Conservation (phyloP, 345 rosid species). For the Tarenaya hassleriana region DNA sequence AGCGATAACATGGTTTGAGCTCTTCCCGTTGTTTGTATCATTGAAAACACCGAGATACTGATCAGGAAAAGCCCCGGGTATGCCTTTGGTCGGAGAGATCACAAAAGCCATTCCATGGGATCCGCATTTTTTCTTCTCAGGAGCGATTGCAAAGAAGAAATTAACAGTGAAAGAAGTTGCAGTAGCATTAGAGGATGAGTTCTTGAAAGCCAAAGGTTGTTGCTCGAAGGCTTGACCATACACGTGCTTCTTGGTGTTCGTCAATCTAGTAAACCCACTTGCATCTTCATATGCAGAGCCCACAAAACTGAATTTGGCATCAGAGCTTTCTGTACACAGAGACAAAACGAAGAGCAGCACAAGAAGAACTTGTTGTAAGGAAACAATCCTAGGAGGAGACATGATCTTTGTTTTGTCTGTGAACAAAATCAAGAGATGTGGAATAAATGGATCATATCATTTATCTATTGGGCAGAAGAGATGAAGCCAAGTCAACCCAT, state of each 20-base stretch:
- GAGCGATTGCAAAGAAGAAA: constrained; percentile 18
- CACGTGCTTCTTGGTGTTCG: constrained; percentile 12
- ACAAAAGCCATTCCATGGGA: constrained; percentile 26
- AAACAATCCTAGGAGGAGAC: too few relatives aligned
- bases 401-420: too few relatives aligned
- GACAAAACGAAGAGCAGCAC: too few relatives aligned
- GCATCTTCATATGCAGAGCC: too few relatives aligned
- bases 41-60: constrained; percentile 20
- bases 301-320: too few relatives aligned
- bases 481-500: too few relatives aligned
- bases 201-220: background rate
- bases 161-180: constrained; percentile 6
- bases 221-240: constrained; percentile 17
- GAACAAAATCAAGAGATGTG: too few relatives aligned
- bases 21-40: background rate
- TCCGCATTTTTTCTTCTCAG: constrained; percentile 5
- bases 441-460: too few relatives aligned
- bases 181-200: background rate
- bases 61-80: constrained; percentile 16
- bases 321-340: too few relatives aligned
- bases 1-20: constrained; percentile 4
- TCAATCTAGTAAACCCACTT: constrained; percentile 6
- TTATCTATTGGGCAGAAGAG: too few relatives aligned
- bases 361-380: too few relatives aligned
- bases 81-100: constrained; percentile 21